These are phyloP conservation scores for Talaromyces trachyspermus DNA, from an alignment of 495 filamentous ascomycete genomes.

Conservation along the genomic window DNA sequence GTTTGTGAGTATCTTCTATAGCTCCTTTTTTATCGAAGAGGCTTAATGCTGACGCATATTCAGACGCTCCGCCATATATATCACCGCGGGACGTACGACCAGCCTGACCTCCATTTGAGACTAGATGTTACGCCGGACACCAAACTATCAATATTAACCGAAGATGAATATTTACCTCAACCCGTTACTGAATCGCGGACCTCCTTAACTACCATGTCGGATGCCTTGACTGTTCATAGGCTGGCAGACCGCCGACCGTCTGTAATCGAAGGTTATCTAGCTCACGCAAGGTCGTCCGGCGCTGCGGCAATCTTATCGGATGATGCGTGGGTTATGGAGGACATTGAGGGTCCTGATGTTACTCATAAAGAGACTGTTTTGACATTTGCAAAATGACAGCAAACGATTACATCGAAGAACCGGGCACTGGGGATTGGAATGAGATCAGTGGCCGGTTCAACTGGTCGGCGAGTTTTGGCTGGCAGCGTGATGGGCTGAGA, in stretches of 20 bases:
- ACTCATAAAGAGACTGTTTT: conserved; percentile 81
- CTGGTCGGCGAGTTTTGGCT: conserved; percentile 76
- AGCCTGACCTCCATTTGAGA: conserved; percentile 67
- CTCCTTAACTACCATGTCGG: conserved; percentile 49
- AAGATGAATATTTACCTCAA: conserved; percentile 49
- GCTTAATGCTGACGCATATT: conserved; percentile 8
- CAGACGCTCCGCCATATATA: conserved; percentile 84
- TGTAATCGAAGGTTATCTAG: conserved; percentile 69
- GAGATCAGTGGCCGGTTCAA: conserved; percentile 76
- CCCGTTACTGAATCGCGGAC: conserved; percentile 19
- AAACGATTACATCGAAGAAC: conserved; percentile 75
- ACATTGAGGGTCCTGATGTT: conserved; percentile 69
- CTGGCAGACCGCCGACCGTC: conserved; percentile 69
- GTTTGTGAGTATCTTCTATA: conserved; percentile 4
- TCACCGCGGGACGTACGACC: conserved; percentile 71
- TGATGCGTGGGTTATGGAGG: conserved; percentile 78
- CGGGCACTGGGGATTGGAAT: conserved; percentile 70
- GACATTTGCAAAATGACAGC: conserved; percentile 80
- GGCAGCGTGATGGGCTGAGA: conserved; percentile 80
- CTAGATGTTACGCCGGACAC: conserved; percentile 63
- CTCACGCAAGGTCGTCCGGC: conserved; percentile 55
- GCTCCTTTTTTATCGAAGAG: background rate
- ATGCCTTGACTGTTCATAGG: conserved; percentile 62
- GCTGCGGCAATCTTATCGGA: conserved; percentile 50
- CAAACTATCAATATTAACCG: conserved; percentile 53